These are phyloP conservation scores for Kwoniella newhampshirensis DNA, from an alignment of 768 basidiomycete genomes.

Conservation along the genomic window DNA sequence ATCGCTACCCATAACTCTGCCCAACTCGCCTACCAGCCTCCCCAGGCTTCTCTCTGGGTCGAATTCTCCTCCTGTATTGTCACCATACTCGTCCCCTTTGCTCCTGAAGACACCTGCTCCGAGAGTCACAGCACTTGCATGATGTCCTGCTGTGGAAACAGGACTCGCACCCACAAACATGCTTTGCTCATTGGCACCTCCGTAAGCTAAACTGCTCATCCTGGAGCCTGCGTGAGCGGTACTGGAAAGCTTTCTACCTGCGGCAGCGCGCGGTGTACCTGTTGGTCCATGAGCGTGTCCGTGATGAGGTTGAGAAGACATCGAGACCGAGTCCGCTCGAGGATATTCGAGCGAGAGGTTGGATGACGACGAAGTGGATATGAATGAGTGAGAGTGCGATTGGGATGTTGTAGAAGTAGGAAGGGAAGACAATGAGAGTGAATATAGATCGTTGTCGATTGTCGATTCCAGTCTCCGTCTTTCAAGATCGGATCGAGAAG, in stretches of 20 bases:
- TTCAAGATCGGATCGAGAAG: conserved; percentile 41
- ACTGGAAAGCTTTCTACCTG: not conserved
- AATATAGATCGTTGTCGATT: conserved; percentile 41
- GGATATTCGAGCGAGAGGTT: conserved; percentile 23
- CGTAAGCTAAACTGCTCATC: conserved; percentile 7
- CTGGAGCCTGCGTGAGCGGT: no score
- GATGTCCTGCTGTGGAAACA: conserved; percentile 80
- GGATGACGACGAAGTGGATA: conserved; percentile 16
- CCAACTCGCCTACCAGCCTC: conserved; percentile 47
- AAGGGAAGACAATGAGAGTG: conserved; percentile 29
- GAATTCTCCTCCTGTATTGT: conserved; percentile 64
- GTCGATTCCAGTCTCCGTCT: conserved; percentile 43
- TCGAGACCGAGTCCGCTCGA: conserved; percentile 19
- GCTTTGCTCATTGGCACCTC: conserved; percentile 10
- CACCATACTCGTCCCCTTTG: conserved; percentile 60
- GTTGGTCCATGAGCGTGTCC: conserved; percentile 19
- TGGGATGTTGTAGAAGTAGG: conserved; percentile 15
- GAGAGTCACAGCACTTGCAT: conserved; percentile 82
- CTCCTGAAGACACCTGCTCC: conserved; percentile 73
- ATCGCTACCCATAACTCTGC: conserved; percentile 37
- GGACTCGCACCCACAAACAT: conserved; percentile 41
- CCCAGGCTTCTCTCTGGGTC: conserved; percentile 50
- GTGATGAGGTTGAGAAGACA: conserved; percentile 1
- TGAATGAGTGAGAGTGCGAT: conserved; percentile 11
- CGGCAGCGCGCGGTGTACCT: conserved; percentile 36